Percentiles rank a stretch among this genome's conserved stretches.
These are phyloP conservation scores for Diplosphaera chodatii DNA, from an alignment of 139 green algal genomes.

Conservation along the genomic window DNA sequence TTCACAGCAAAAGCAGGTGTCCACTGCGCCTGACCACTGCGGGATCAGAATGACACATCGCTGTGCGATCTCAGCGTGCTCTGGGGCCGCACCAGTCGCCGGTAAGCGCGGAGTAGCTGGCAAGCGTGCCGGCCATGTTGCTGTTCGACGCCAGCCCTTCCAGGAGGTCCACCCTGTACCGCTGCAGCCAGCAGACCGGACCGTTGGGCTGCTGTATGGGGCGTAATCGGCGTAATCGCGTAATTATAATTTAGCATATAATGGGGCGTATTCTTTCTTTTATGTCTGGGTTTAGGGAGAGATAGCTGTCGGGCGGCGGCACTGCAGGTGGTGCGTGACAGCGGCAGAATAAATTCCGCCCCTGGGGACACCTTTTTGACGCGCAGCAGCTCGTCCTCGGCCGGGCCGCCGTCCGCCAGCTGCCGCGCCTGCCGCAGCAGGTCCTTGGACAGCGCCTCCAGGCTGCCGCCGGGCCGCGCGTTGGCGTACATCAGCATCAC, in stretches of 20 bases:
- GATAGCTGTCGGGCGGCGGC: no score
- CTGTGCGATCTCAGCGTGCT: no score
- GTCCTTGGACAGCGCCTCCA: slow-evolving; percentile 21
- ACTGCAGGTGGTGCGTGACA: no score
- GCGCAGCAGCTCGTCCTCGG: slow-evolving; percentile 36
- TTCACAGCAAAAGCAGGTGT: no score
- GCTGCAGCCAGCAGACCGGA: slow-evolving; percentile 15
- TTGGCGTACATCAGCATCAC: slow-evolving; percentile 32
- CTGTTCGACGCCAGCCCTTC: slow-evolving; percentile 38
- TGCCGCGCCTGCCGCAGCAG: slow-evolving; percentile 29
- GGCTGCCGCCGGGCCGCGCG: slow-evolving; percentile 21
- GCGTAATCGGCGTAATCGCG: slow-evolving; percentile 1
- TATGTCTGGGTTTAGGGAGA: no score
- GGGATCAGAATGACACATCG: no score
- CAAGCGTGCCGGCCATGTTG: slow-evolving; percentile 41
- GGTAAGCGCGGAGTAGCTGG: slow-evolving; percentile 38
- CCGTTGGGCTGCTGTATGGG: no score
- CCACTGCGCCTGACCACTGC: no score
- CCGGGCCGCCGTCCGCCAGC: slow-evolving; percentile 36
- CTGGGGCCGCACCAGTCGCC: slow-evolving; percentile 26
- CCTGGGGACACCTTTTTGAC: slow-evolving; percentile 16
- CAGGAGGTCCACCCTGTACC: slow-evolving; percentile 35
- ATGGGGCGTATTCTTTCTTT: no score
- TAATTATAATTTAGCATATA: no score
- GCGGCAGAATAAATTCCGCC: no score